Base-by-base conservation (phyloP, 2,329 filamentous ascomycete genomes). In the Alternaria burnsii region DNA sequence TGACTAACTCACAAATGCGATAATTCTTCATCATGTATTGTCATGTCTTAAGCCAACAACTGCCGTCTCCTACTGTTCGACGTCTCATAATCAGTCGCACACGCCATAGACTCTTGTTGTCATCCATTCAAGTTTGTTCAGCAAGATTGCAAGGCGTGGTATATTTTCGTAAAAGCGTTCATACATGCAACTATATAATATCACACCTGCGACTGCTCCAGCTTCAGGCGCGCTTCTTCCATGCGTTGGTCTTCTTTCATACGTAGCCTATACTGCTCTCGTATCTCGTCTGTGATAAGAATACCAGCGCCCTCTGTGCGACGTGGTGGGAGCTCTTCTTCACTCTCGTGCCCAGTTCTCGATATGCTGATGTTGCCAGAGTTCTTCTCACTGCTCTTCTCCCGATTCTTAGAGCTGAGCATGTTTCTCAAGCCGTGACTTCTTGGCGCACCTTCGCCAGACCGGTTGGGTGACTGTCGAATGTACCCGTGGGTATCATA, bases 401-500 rank as follows among this genome's bases (percentile, higher is more conserved):
- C 56, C 12, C 53, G 50, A 38, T 46, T 42, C 24, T 38, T 61
- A 10, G 61, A 58, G 53, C 61, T 58, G 11, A 55, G 52, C 50
- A 65, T 52, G 36, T 58, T 57, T 18, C 54, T 57, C 51, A 69
- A 41, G 28, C 47, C 47, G 22, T 61, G 44, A 38, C 40, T 48
- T 28, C 24, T 44, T 4, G 56, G 32, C 8, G 36, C 53, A 11
- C 44, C 34, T n/a, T 34, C 53, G 22, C 56, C 24, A 12, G 61
- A 61, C n/a, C 34, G 44, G 20, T 44, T 58, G n/a, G 32, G 44
- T 1, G 64, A 60, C 12, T 63, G 63, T 46, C 60, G 58, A n/a
- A 58, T 43, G 52, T 70, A 67, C n/a, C 68, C 67, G 18, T 60
- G 61, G 5, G 56, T 38, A 12, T 59, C 50, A 52, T 61, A 56